Base-by-base conservation (phyloP, 768 basidiomycete species). In the Wakefieldia striispora region DNA sequence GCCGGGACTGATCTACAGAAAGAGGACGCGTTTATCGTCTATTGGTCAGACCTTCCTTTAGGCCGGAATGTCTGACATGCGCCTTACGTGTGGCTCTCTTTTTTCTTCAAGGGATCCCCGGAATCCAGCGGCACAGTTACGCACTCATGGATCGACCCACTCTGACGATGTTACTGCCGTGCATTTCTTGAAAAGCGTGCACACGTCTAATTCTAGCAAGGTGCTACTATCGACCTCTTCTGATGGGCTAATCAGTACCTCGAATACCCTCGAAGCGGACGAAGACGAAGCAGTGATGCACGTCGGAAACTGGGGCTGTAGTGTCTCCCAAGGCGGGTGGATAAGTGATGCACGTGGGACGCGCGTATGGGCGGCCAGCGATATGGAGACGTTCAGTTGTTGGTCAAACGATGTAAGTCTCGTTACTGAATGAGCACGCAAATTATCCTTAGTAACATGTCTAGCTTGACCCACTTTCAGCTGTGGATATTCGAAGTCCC, bases 321-420 rank as follows among this genome's bases (percentile, higher is more conserved):
- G 86, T 60, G 71, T 91, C 51, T 84, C 86, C 0, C 87, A 89
- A 61, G 82, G 80, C 7, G 91, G 84, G 2, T 88, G 84, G 86
- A 76, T 80, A 43, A 62, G 71, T 17, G 53, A 62, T 17, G 42
- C 62, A 27, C 48, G 63, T 20, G 64, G 67, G 5, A 70, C 70
- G 26, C 70, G 65, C 40, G 73, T 93, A 8, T 97, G 93, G 92
- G 87, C 86, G 20, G 78, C 82, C 11, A 94, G 91, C 55, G 95
- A 97, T 70, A 97, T 97, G 94, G 93, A 97, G 67, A 92, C 89
- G 0, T 88, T 95, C 56, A 87, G 88, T 48, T 76, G 81, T 13
- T 97, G 93, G 95, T 80, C 84, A 23, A 68, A 68, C 40, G 87
- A 91, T 69, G 89, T 86, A 51, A 26, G 65, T 51, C 39, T 31